Conservation (phyloP, 2,329 filamentous ascomycete species). For the Periconia sp. region DNA sequence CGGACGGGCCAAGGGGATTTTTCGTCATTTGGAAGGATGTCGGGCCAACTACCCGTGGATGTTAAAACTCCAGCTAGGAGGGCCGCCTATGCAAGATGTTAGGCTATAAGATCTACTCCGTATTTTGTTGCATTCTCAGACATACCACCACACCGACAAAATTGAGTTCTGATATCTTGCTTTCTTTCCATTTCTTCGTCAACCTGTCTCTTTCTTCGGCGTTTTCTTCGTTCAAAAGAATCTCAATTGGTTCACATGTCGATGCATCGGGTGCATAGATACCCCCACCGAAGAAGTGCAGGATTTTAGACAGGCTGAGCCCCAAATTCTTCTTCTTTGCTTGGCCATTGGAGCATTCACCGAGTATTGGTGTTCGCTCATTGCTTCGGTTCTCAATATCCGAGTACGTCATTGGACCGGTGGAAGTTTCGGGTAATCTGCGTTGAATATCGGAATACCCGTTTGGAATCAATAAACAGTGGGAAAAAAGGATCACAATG, state of each 20-base stretch:
- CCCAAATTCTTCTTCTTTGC: constrained; percentile 2
- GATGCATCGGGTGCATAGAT: constrained; percentile 36
- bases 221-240: constrained; percentile 41
- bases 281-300: constrained; percentile 36
- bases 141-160: constrained; percentile 47
- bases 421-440: constrained; percentile 8
- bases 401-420: constrained; percentile 14
- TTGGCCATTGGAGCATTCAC: constrained; percentile 10
- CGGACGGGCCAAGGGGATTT: constrained; percentile 45
- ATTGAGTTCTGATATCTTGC: constrained; percentile 45
- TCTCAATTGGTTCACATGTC: constrained; percentile 41
- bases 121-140: not conserved
- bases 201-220: constrained; percentile 36
- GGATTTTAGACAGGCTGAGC: constrained; percentile 11
- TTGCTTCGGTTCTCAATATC: constrained; percentile 23
- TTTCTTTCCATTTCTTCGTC: constrained; percentile 43
- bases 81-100: constrained; percentile 28
- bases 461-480: not conserved
- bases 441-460: not conserved
- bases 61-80: constrained; percentile 45
- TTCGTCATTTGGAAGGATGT: constrained; percentile 41
- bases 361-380: constrained; percentile 25
- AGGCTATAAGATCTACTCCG: not conserved
- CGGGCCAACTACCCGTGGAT: constrained; percentile 49
- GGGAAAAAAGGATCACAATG: too few relatives aligned